Evolutionary conservation across 78 protist species (phyloP), one percentile per base, ranked within the genome.

Genomic region (Pelomyxa schiedti): DNA sequence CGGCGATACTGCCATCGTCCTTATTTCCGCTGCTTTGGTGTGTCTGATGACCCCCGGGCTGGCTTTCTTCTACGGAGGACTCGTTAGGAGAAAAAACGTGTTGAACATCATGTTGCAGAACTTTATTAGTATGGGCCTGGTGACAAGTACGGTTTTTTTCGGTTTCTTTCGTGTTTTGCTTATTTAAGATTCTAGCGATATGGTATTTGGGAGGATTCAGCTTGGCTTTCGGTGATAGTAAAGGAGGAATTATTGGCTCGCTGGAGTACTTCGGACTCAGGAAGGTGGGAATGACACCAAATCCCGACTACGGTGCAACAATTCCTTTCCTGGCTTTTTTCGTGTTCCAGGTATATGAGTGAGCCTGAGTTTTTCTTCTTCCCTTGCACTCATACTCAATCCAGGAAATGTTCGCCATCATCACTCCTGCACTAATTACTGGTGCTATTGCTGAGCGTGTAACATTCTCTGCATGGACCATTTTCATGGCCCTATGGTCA

Each of bases 371-470:
- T n/a, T n/a, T n/a, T n/a, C n/a, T n/a, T n/a, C n/a, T n/a, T n/a
- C n/a, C n/a, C n/a, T n/a, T n/a, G n/a, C n/a, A n/a, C n/a, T n/a
- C n/a, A n/a, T n/a, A n/a, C n/a, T n/a, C n/a, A n/a, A n/a, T n/a
- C n/a, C n/a, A n/a, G n/a, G n/a, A n/a, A 76, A 86, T 86, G 90
- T 86, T 86, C 39, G 90, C 90, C 40, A 0, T 28, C 42, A 80
- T 79, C 42, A 80, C 84, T 9, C 90, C 90, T 1, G 76, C 76
- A n/a, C 69, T 86, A 32, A 68, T 86, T 63, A 80, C 90, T 5
- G 90, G 87, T 30, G 76, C 86, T 5, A 69, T 1, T 28, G 90
- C 90, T 3, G 90, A 86, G 78, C 40, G 75, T 7, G 22, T 86
- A 7, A 0, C n/a, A 9, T 79, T 30, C 35, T 1, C 24, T 30